These are phyloP conservation scores for Dendrocalamus latiflorus DNA, from an alignment of 202 grass and related monocot genomes.

Conservation along the genomic window DNA sequence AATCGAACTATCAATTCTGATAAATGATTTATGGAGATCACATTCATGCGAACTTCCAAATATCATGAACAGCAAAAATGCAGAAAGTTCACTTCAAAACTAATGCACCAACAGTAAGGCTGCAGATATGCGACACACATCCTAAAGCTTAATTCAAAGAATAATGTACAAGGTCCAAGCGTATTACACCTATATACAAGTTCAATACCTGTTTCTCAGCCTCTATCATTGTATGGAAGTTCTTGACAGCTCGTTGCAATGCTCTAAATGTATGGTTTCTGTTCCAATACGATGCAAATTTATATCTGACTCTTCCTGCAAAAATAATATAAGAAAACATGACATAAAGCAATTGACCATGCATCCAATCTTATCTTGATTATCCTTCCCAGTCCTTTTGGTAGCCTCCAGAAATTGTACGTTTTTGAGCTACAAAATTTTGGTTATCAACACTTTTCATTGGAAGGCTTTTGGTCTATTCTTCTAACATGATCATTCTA, in stretches of 20 bases:
- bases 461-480: not conserved
- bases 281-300: conserved; percentile 98
- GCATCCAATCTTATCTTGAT: not conserved
- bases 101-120: conserved; percentile 7
- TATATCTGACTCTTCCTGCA: conserved; percentile 95
- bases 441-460: not conserved
- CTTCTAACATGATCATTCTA: not conserved
- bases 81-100: conserved; percentile 6
- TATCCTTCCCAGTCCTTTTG: not conserved
- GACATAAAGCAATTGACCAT: conserved; percentile 15
- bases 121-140: not conserved
- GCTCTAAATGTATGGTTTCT: conserved; percentile 88
- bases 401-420: conserved; percentile 3
- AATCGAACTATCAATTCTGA: conserved; percentile 4
- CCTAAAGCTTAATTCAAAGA: not conserved
- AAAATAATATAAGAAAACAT: conserved; percentile 31
- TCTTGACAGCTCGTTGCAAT: conserved; percentile 71
- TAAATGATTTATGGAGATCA: not conserved
- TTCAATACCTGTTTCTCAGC: conserved; percentile 79
- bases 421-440: not conserved
- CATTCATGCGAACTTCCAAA: not conserved
- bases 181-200: not conserved
- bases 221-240: conserved; percentile 76
- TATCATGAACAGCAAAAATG: not conserved
- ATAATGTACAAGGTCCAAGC: not conserved